Percentiles rank a stretch among this genome's conserved stretches.
Conservation (phyloP, 306 rosid species). For the Citrullus amarus region DNA sequence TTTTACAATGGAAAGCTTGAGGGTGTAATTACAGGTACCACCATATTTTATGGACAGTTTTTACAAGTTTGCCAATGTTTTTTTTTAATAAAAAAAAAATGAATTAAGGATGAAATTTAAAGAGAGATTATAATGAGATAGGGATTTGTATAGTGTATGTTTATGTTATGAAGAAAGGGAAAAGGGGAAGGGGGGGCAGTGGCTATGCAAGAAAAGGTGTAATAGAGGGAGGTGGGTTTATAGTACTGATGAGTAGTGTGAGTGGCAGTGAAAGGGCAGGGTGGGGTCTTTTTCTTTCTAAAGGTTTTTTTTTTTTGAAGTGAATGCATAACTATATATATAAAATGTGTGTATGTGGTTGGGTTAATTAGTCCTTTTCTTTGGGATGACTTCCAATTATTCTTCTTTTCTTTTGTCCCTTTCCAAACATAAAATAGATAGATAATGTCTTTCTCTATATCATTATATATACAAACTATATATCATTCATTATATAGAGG, state of each 20-base stretch:
- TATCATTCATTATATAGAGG: not conserved
- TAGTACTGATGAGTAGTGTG: not conserved
- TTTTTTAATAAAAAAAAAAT: no score
- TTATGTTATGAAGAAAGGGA: not conserved
- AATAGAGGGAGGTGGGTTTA: constrained; percentile 12
- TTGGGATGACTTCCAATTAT: not conserved
- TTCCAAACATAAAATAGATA: no score
- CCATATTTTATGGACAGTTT: no score
- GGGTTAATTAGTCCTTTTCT: not conserved
- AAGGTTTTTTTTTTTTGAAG: not conserved
- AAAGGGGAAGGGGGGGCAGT: not conserved
- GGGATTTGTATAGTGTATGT: no score
- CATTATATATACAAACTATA: not conserved
- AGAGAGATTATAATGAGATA: no score
- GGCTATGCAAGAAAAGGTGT: not conserved
- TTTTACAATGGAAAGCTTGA: no score
- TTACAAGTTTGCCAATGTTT: no score
- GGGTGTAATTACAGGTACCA: no score
- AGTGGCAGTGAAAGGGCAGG: not conserved
- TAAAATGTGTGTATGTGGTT: not conserved
- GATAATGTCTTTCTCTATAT: not conserved
- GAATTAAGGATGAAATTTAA: no score
- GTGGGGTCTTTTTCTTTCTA: not conserved
- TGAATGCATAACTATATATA: not conserved
- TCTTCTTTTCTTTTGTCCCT: not conserved